Percentiles rank a stretch among this genome's conserved stretches.
phyloP scores from a whole-genome alignment of 805 yeast species.

The Isabelozyma rhagii region DNA sequence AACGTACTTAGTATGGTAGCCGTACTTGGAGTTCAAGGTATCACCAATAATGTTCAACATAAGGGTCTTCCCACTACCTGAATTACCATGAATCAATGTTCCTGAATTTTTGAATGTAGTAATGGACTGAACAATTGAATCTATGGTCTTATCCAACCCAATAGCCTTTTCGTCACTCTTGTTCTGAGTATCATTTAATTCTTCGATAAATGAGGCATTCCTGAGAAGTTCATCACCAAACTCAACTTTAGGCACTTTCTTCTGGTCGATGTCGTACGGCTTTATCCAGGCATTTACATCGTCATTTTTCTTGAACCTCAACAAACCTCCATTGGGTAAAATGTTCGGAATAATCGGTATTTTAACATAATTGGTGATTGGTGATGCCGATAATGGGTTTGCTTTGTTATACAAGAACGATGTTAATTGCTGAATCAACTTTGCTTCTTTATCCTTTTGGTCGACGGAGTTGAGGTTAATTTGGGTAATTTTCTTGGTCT shows the following conservation, averaged over 20 bases:
- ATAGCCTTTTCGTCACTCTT: constrained; percentile 32
- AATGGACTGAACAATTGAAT: constrained; percentile 36
- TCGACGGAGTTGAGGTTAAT: constrained; percentile 24
- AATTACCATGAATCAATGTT: constrained; percentile 62
- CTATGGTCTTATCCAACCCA: constrained; percentile 53
- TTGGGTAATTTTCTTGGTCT: constrained; percentile 28
- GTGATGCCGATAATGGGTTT: constrained; percentile 20
- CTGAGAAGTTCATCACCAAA: constrained; percentile 49
- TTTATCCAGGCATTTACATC: constrained; percentile 43
- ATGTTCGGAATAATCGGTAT: constrained; percentile 47
- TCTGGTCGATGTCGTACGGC: constrained; percentile 22
- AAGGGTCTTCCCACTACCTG: constrained; percentile 81
- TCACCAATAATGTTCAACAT: constrained; percentile 42
- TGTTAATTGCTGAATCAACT: constrained; percentile 15
- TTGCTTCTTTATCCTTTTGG: constrained; percentile 23
- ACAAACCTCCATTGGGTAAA: constrained; percentile 58
- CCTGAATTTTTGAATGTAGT: constrained; percentile 48
- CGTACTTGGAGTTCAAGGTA: constrained; percentile 32
- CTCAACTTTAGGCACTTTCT: constrained; percentile 39
- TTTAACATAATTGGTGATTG: constrained; percentile 49
- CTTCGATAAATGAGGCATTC: constrained; percentile 37
- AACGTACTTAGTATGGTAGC: constrained; percentile 47
- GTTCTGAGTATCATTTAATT: neutral
- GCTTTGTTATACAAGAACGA: constrained; percentile 13
- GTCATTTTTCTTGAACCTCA: constrained; percentile 48